phyloP scores from a whole-genome alignment of 108 stramenopile genomes.

The Nitzschia putrida region DNA sequence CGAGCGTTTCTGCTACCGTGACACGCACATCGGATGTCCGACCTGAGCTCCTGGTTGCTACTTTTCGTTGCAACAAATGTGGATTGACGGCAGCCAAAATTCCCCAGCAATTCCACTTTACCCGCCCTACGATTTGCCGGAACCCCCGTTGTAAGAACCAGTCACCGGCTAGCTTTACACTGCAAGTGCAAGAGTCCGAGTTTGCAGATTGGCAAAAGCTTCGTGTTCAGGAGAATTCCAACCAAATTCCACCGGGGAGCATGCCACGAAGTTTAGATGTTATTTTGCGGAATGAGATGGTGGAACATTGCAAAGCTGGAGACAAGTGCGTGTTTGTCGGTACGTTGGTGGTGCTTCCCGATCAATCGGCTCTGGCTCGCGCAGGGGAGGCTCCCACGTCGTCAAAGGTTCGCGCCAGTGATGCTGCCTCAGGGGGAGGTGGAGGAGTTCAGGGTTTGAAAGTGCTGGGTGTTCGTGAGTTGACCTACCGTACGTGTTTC shows the following conservation, averaged over 20 bases:
- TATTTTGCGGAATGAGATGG: conserved; percentile 93
- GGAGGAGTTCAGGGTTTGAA: conserved; percentile 91
- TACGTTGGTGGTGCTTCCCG: conserved; percentile 91
- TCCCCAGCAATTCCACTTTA: conserved; percentile 95
- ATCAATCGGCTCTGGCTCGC: conserved; percentile 85
- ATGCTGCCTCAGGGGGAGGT: conserved; percentile 70
- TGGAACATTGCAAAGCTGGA: conserved; percentile 97
- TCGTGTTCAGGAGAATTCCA: conserved; percentile 96
- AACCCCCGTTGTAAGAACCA: conserved; percentile 86
- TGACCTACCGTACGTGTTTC: conserved; percentile 96
- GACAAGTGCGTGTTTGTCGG: conserved; percentile 92
- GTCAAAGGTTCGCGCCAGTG: conserved; percentile 28
- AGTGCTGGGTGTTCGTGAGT: conserved; percentile 90
- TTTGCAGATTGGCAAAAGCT: conserved; percentile 99
- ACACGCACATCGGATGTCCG: conserved; percentile 96
- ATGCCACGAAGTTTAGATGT: conserved; percentile 97
- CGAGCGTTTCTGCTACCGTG: conserved; percentile 86
- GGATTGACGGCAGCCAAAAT: conserved; percentile 74
- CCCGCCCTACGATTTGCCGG: conserved; percentile 92
- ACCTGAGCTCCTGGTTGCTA: conserved; percentile 94
- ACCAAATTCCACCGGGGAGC: conserved; percentile 96
- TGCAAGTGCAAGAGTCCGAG: conserved; percentile 65
- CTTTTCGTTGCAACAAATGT: conserved; percentile 94
- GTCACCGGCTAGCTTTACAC: conserved; percentile 66
- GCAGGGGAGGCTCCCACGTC: conserved; percentile 78